A percentile compares a stretch with the other conserved stretches of the same genome.
These are phyloP conservation scores for Protea cynaroides DNA, from an alignment of 164 flowering plant species.

Conservation along the genomic window DNA sequence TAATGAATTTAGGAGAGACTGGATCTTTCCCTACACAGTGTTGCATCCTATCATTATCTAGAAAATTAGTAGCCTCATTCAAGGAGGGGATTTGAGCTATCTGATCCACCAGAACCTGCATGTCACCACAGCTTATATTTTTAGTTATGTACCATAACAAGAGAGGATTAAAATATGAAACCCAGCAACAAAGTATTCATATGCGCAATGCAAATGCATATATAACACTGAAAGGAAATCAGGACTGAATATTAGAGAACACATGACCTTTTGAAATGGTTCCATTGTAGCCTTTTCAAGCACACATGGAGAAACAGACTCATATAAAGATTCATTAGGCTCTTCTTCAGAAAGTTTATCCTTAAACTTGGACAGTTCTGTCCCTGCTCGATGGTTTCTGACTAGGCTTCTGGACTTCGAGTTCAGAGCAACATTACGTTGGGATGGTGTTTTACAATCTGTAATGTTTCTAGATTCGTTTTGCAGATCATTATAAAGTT, in stretches of 20 bases:
- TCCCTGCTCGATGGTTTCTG: conserved; percentile 14
- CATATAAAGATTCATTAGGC: conserved; percentile 11
- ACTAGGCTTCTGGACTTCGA: conserved; percentile 17
- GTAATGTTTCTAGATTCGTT: conserved; percentile 17
- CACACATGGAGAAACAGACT: conserved; percentile 23
- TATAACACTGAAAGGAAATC: neutral
- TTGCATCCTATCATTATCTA: conserved; percentile 8
- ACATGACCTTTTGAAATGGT: conserved; percentile 28
- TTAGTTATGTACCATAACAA: neutral
- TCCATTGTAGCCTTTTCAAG: conserved; percentile 10
- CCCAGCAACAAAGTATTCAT: neutral
- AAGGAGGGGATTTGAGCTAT: conserved; percentile 18
- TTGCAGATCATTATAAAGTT: conserved; percentile 14
- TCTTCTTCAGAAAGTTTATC: conserved; percentile 17
- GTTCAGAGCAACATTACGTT: conserved; percentile 10
- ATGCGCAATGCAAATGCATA: neutral
- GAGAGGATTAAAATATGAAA: neutral
- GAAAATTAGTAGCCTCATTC: conserved; percentile 16
- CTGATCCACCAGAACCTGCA: conserved; percentile 20
- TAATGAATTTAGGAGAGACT: conserved; percentile 15
- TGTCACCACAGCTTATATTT: conserved; percentile 1
- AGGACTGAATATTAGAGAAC: neutral
- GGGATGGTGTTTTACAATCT: conserved; percentile 16
- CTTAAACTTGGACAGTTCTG: conserved; percentile 10
- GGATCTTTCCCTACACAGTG: conserved; percentile 8